A percentile compares a stretch with the other conserved stretches of the same genome.
Evolutionary conservation across 1,284 basidiomycete species (phyloP).

Genomic region (Fereydounia khargensis): DNA sequence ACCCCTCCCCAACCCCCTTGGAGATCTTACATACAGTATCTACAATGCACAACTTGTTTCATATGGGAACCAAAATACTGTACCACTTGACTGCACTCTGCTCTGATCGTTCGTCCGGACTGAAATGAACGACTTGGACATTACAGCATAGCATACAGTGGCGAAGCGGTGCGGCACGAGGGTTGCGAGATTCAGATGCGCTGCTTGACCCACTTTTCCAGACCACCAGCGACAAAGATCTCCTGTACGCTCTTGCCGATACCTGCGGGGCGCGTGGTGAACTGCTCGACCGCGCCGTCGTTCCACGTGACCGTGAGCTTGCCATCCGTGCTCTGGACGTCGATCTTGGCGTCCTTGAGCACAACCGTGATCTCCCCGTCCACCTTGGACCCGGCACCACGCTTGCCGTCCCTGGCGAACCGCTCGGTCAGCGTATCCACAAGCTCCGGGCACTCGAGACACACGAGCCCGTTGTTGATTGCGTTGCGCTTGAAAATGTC

Average conservation of each 20-base stretch:
- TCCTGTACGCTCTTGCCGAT: constrained; percentile 54
- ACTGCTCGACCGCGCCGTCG: constrained; percentile 15
- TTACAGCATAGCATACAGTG: too few relatives aligned
- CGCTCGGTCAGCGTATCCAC: constrained; percentile 76
- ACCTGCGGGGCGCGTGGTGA: constrained; percentile 48
- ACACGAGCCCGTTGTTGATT: constrained; percentile 97
- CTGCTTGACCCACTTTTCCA: constrained; percentile 54
- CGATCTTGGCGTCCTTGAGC: constrained; percentile 25
- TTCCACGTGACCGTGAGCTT: constrained; percentile 8
- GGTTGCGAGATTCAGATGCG: too few relatives aligned
- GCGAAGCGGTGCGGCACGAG: too few relatives aligned
- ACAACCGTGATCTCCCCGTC: constrained; percentile 45
- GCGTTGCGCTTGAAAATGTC: constrained; percentile 99
- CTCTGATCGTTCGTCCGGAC: too few relatives aligned
- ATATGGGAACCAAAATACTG: too few relatives aligned
- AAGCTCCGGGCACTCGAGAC: constrained; percentile 85
- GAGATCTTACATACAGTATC: too few relatives aligned
- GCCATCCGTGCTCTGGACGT: constrained; percentile 35
- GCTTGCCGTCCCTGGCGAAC: constrained; percentile 67
- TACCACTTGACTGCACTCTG: too few relatives aligned
- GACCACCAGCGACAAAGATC: constrained; percentile 52
- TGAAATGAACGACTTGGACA: too few relatives aligned
- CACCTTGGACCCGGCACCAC: constrained; percentile 62
- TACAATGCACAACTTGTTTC: too few relatives aligned
- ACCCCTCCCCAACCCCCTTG: too few relatives aligned